Evolutionary conservation across 805 yeast species (phyloP), one percentile per base, ranked within the genome.

Genomic region (Kluyveromyces nonfermentans): DNA sequence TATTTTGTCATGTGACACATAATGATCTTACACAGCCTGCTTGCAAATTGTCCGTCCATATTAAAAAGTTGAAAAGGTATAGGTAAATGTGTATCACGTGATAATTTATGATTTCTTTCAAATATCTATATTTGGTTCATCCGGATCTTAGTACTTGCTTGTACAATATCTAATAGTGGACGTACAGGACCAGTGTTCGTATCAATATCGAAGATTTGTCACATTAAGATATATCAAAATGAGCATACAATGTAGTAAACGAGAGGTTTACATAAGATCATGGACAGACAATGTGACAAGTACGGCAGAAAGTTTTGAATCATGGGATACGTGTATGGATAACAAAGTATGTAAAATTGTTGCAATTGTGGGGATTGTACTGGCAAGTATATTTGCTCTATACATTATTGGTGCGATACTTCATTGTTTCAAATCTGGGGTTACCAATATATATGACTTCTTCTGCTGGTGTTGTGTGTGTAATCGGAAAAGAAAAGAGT

Each of bases 311-410:
- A 61, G 83, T 5, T 82, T 82, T 68, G 75, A 69, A 55, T 51
- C 60, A 42, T 85, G 94, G 93, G 77, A 80, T 56, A 75, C 85
- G 2, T 85, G 95, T 63, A 84, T 83, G 90, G 82, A 73, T 55
- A 82, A 83, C 60, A 78, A 65, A 37, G 70, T 79, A 38, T 85
- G 95, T 63, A 85, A 85, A 56, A 75, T 84, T 45, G 75, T 82
- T 17, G 89, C 85, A 4, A 84, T 85, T 36, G 85, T 83, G 12
- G 82, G 84, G 2, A 80, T 84, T 3, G 75, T 68, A 0, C 54
- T 85, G 10, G 90, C 80, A 0, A 68, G 59, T 0, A 51, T 85
- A 2, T 46, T 82, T 0, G 64, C 60, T 0, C 41, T 82, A 5
- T 80, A 88, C 83, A 46, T 82, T 4, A 16, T 82, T 1, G 67